Evolutionary conservation across 2,329 filamentous ascomycete genomes (phyloP).

Genomic region (Pseudopyricularia cyperi): DNA sequence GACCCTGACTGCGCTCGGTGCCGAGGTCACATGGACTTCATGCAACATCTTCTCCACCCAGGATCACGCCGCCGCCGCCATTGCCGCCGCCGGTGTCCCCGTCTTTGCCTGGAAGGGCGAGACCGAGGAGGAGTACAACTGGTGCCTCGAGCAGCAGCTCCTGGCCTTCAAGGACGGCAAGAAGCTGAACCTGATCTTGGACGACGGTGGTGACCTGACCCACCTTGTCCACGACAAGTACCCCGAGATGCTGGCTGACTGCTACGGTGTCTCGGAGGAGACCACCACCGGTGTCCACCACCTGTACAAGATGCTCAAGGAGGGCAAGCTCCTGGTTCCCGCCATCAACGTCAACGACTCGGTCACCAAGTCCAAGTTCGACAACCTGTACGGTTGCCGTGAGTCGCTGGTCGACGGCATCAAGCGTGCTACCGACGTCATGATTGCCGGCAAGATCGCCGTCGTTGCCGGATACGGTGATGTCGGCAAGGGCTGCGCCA

Average conservation of each 20-base stretch:
- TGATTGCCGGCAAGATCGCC: constrained; percentile 98
- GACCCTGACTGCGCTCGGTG: constrained; percentile 86
- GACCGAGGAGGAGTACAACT: constrained; percentile 99
- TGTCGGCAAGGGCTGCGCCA: constrained; percentile 96
- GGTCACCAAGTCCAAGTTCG: constrained; percentile 99
- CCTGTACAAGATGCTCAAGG: constrained; percentile 96
- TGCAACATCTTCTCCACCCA: constrained; percentile 99
- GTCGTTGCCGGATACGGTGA: constrained; percentile 98
- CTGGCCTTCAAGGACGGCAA: constrained; percentile 91
- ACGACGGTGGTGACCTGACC: constrained; percentile 96
- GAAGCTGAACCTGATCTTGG: constrained; percentile 96
- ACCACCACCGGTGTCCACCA: constrained; percentile 99
- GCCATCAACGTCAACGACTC: constrained; percentile 99
- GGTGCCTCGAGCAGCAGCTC: constrained; percentile 99
- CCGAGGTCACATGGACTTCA: constrained; percentile 96
- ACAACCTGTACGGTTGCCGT: constrained; percentile 99
- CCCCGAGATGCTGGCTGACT: constrained; percentile 95
- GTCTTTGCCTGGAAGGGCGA: constrained; percentile 75
- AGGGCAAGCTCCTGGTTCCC: constrained; percentile 76
- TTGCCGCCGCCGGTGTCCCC: constrained; percentile 83
- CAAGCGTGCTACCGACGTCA: constrained; percentile 99
- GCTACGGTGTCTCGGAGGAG: constrained; percentile 98
- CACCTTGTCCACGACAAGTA: constrained; percentile 95
- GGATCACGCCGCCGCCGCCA: constrained; percentile 95
- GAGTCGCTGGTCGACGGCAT: constrained; percentile 98